phyloP scores from a whole-genome alignment of 805 yeast species.

The Yarrowia phangngaensis region DNA sequence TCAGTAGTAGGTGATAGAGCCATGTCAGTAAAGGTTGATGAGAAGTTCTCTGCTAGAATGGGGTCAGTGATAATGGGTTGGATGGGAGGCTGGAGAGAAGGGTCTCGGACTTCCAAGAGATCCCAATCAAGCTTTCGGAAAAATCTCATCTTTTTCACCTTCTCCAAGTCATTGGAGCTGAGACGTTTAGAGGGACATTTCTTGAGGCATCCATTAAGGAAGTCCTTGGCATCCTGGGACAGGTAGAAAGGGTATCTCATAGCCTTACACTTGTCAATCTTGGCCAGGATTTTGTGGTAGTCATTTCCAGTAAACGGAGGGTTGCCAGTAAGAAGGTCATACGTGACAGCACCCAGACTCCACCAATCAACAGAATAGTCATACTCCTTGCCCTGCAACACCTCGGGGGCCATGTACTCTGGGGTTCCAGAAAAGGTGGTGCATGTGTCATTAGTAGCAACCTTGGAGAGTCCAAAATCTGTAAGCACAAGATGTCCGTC shows the following conservation, averaged over 20 bases:
- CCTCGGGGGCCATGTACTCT: conserved; percentile 88
- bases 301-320: conserved; percentile 88
- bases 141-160: conserved; percentile 61
- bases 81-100: conserved; percentile 63
- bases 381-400: conserved; percentile 70
- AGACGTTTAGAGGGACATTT: conserved; percentile 66
- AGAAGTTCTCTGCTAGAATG: conserved; percentile 78
- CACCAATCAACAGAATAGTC: conserved; percentile 86
- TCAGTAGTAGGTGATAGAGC: conserved; percentile 36
- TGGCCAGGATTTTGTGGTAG: conserved; percentile 69
- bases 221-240: conserved; percentile 74
- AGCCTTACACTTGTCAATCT: conserved; percentile 62
- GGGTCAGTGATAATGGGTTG: conserved; percentile 81
- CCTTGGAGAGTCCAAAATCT: conserved; percentile 72
- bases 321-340: conserved; percentile 74
- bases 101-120: conserved; percentile 49
- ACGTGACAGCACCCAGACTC: conserved; percentile 80
- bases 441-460: conserved; percentile 45
- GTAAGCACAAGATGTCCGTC: conserved; percentile 79
- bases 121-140: conserved; percentile 76
- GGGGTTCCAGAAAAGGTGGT: conserved; percentile 70
- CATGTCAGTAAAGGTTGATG: conserved; percentile 71
- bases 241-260: conserved; percentile 69
- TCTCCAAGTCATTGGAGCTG: conserved; percentile 53
- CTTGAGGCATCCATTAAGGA: conserved; percentile 59